Evolutionary conservation across 768 basidiomycete genomes (phyloP).

Genomic region (Mycena polygramma): DNA sequence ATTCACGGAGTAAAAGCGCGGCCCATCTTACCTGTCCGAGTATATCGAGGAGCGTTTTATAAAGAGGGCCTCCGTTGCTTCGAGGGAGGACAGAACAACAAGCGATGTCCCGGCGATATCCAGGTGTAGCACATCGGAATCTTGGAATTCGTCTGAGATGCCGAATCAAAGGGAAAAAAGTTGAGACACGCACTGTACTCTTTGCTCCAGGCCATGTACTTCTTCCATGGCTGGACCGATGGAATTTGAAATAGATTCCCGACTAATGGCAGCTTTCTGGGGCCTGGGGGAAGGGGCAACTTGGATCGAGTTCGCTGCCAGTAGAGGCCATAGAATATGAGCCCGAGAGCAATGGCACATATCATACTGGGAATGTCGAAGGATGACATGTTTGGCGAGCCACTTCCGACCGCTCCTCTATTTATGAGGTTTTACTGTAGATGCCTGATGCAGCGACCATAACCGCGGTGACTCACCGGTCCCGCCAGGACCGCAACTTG

Average conservation of each 20-base stretch:
- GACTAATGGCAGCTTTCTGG: slow-evolving; percentile 53
- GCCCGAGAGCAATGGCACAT: no score
- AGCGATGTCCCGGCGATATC: slow-evolving; percentile 40
- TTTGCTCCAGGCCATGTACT: slow-evolving; percentile 55
- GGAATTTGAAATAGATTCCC: slow-evolving; percentile 58
- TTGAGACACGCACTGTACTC: slow-evolving; percentile 47
- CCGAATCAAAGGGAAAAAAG: background rate
- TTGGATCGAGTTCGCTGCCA: no score
- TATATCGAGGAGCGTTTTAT: slow-evolving; percentile 56
- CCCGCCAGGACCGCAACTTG: no score
- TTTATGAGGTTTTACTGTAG: no score
- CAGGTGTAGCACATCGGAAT: slow-evolving; percentile 45
- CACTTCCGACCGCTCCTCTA: no score
- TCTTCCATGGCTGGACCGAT: slow-evolving; percentile 50
- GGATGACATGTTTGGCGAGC: no score
- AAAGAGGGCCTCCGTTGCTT: slow-evolving; percentile 54
- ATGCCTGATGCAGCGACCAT: no score
- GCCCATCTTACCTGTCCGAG: slow-evolving; percentile 40
- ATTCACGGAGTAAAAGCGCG: no score
- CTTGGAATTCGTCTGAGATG: slow-evolving; percentile 19
- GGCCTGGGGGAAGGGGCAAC: slow-evolving; percentile 54
- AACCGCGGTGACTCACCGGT: no score
- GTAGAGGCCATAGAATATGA: no score
- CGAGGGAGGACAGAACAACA: slow-evolving; percentile 48
- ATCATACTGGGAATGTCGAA: no score